Evolutionary conservation across 2,329 filamentous ascomycete species (phyloP), one percentile per base, ranked within the genome.

Genomic region (Xylariaceae sp.): DNA sequence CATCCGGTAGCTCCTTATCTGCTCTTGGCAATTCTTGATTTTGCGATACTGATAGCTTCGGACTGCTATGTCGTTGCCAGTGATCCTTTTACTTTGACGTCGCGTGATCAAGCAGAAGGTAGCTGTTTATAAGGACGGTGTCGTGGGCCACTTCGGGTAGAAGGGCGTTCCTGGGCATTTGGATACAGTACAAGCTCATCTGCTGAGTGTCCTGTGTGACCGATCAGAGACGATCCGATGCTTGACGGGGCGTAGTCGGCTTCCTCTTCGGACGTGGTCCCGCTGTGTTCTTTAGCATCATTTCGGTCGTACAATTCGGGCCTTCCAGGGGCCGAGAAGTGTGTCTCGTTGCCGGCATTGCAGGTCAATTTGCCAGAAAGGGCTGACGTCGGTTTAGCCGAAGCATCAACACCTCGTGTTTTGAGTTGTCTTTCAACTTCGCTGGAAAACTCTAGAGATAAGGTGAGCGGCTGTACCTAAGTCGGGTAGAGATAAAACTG

Each of bases 161-260:
- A 7, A 6, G 33, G 7, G 7, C 12, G 12, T 14, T 38, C 17
- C 8, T 11, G 14, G 21, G 27, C 30, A 4, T 18, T 23, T 27
- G 28, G n/a, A 4, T 11, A 18, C n/a, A 30, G 18, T n/a, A 32
- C 31, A n/a, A 54, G 16, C 5, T 47, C 34, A 5, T 59, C 51
- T 15, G 28, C 17, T 8, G 57, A 60, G 42, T 58, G 55, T 8
- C 57, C 57, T 2, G 57, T 59, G 30, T 60, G 56, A 18, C 43
- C 56, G 27, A 51, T 6, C 29, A 54, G 31, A 8, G 57, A 60
- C 16, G 54, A 58, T 16, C 31, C 36, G 13, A 46, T 28, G 9
- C 43, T 29, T 12, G 38, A 44, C 4, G 45, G 14, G 17, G 35
- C 16, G 14, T 38, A 43, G 11, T 42, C 38, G 9, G 11, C 15